Base-by-base conservation (phyloP, 83 land plant genomes). In the Diphasiastrum complanatum region DNA sequence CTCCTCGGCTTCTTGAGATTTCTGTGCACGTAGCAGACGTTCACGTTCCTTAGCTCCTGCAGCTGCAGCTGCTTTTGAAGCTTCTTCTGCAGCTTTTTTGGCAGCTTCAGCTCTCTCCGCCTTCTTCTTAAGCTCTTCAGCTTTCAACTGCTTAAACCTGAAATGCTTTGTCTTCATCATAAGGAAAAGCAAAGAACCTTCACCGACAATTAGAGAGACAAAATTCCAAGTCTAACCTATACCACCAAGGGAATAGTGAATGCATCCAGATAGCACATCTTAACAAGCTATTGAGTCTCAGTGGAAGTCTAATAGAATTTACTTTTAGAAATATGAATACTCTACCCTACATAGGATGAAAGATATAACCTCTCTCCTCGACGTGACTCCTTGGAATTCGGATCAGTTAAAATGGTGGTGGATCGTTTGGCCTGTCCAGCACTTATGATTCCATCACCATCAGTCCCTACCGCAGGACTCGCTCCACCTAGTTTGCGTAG, bases 361-460 rank as follows among this genome's bases (percentile, higher is more conserved):
- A 16, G 19, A 47, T 25, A 16, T 28, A 36, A 91, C 98, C 89
- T 93, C 45, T 82, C 86, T 70, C 92, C 96, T 59, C 85, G 55
- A 2, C 71, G 27, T 35, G 56, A 31, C 47, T 70, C 56, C 16
- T 56, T 64, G 3, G 73, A 4, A 61, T 51, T 2, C n/a, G 26
- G 73, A 59, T 65, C 14, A 11, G 36, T 48, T 22, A 40, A 26
- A 0, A 66, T 31, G 27, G 66, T 49, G 40, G 74, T 46, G 50
- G 82, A 70, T 16, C 99, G 75, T 47, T 84, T 84, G 41, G 99
- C 99, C 55, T 75, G 92, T 4, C 99, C 97, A 10, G 99, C 99
- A 71, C 73, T 81, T 27, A 95, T 95, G 40, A 89, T 89, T 35
- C 78, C 88, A 64, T 79, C 74, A 2, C 79, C 95, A 72, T 77